Evolutionary conservation across 1,284 basidiomycete species (phyloP).

Genomic region (Takashimella koratensis): DNA sequence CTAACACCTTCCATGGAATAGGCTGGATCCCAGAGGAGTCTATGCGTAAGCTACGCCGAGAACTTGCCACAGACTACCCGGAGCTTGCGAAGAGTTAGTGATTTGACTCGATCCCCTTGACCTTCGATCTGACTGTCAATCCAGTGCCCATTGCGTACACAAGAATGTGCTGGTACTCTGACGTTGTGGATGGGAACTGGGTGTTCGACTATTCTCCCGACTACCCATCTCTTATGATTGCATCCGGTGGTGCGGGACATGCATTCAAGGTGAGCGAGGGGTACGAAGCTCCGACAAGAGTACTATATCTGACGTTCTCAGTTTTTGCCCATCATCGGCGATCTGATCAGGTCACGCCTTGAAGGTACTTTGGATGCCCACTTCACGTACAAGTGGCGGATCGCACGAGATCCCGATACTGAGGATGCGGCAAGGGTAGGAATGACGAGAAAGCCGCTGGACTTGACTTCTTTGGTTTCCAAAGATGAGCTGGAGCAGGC

Average conservation of each 20-base stretch:
- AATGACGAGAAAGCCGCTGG: too few species aligned
- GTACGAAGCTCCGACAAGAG: too few species aligned
- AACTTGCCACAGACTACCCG: constrained; percentile 64
- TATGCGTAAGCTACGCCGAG: constrained; percentile 54
- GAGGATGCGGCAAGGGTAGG: too few species aligned
- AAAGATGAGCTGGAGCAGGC: too few species aligned
- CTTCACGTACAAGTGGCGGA: constrained; percentile 52
- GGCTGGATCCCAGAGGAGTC: constrained; percentile 58
- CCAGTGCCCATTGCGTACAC: constrained; percentile 60
- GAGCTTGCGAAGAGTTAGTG: constrained; percentile 57
- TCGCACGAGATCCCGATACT: too few species aligned
- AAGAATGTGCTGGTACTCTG: constrained; percentile 72
- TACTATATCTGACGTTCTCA: neutral
- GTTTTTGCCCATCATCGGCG: constrained; percentile 66
- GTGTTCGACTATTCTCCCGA: constrained; percentile 65
- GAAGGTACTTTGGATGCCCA: constrained; percentile 59
- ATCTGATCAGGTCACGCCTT: constrained; percentile 63
- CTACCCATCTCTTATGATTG: constrained; percentile 61
- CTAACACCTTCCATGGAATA: constrained; percentile 1
- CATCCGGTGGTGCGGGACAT: constrained; percentile 75
- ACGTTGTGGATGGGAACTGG: constrained; percentile 63
- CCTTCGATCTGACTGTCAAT: neutral
- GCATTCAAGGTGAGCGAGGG: constrained; percentile 63
- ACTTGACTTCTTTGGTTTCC: too few species aligned
- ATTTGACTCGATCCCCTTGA: neutral